Conservation (phyloP, 2,329 filamentous ascomycete species). For the Pseudopyricularia javanii region DNA sequence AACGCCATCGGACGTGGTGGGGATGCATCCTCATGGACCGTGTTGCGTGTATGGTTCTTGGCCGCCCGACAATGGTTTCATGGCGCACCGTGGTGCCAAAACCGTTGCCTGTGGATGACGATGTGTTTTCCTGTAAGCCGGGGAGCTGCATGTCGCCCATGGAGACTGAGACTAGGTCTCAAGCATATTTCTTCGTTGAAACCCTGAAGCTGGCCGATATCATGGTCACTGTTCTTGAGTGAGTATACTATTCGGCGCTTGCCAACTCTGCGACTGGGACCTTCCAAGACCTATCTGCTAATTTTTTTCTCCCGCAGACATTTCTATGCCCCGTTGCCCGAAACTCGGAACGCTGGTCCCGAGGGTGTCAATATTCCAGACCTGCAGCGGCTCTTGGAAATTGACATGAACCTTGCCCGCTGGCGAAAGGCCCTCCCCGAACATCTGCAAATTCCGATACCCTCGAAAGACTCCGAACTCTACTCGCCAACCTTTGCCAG, state of each 20-base stretch:
- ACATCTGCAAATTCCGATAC: not conserved
- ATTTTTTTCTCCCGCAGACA: not conserved
- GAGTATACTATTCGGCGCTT: not conserved
- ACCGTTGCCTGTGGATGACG: slow-evolving; percentile 1
- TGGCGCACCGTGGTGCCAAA: slow-evolving; percentile 1
- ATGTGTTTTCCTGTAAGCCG: not conserved
- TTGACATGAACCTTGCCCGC: not conserved
- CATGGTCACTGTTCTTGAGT: not conserved
- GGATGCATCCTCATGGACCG: slow-evolving; percentile 1
- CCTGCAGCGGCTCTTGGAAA: not conserved
- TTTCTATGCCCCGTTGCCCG: not conserved
- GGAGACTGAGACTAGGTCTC: not conserved
- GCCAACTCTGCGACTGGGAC: not conserved
- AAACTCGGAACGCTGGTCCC: not conserved
- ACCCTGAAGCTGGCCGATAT: not conserved
- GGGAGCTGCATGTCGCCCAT: not conserved
- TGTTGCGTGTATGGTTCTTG: not conserved
- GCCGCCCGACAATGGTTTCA: slow-evolving; percentile 1
- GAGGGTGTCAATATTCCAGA: not conserved
- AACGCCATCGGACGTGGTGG: slow-evolving; percentile 2
- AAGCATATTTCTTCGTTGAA: not conserved
- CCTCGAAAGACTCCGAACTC: not conserved
- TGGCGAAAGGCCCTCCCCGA: not conserved
- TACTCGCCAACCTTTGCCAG: not conserved
- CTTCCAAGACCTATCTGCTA: not conserved